Base-by-base conservation (phyloP, 345 rosid genomes). In the Aegle marmelos region DNA sequence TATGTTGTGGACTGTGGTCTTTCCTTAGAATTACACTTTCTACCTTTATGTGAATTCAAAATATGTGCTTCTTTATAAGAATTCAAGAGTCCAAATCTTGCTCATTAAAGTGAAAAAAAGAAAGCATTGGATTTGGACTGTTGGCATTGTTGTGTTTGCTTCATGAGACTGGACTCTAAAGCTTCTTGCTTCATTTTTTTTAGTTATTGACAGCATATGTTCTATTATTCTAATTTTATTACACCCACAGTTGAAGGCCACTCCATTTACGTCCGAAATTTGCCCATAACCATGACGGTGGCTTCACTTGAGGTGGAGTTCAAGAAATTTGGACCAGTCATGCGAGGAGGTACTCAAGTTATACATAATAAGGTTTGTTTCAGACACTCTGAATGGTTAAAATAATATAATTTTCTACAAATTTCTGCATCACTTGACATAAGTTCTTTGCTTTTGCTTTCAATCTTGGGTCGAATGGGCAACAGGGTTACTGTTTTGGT, bases 401-500 rank as follows among this genome's bases (percentile, higher is more conserved):
- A 68, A 7, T 21, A 4, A 6, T 50, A 5, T 13, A 7, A 53
- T 58, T 56, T 81, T 31, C 60, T 36, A 33, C 30, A 28, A 3
- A 62, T 21, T 27, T 50, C 30, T 16, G 17, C 28, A 37, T 72
- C 80, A 34, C 33, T 57, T 31, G 60, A 76, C 30, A 45, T 45
- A 54, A 39, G 34, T 64, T 34, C 74, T 5, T 53, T 64, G 76
- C 57, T 63, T 73, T 79, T 58, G 72, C 34, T 68, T 66, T 54
- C 76, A 27, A 39, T 58, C 28, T 75, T 73, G 61, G 24, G 9
- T 79, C 66, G 60, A 72, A 77, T 60, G 85, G 85, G 88, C 92
- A 86, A 85, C 91, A 91, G 85, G 90, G 89, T 67, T 91, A 84
- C 85, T 91, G 92, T 85, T 93, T 88, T 80, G 94, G 95, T 69